Percentiles rank a stretch among this genome's conserved stretches.
phyloP scores from a whole-genome alignment of 139 green algal species.

The Auxenochlorella pyrenoidosa region DNA sequence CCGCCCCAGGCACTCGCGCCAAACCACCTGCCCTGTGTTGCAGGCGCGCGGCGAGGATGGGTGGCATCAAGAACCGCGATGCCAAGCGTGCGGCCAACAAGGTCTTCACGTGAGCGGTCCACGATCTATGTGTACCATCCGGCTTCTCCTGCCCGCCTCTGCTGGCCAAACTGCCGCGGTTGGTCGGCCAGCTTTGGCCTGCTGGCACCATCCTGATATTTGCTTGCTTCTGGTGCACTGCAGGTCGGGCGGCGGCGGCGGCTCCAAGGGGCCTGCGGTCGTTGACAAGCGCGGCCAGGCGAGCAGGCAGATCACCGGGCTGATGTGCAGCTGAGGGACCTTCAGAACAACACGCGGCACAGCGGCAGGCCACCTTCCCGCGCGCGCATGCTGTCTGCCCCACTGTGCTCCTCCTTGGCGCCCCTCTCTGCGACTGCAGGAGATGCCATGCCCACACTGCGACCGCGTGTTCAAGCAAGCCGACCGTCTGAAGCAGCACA shows the following conservation, averaged over 20 bases:
- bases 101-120: constrained; percentile 38
- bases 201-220: not conserved
- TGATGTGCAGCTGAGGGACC: too few species aligned
- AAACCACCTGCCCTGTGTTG: not conserved
- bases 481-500: constrained; percentile 68
- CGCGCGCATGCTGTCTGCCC: too few species aligned
- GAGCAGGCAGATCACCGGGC: too few species aligned
- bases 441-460: constrained; percentile 88
- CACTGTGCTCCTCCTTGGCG: too few species aligned
- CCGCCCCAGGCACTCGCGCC: not conserved
- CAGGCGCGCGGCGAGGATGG: constrained; percentile 12
- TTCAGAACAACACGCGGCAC: too few species aligned
- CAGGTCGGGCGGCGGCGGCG: constrained; percentile 78
- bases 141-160: too few species aligned
- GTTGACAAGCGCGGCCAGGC: constrained; percentile 86
- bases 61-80: constrained; percentile 48
- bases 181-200: too few species aligned
- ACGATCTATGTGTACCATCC: too few species aligned
- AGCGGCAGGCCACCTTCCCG: too few species aligned
- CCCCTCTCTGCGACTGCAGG: not conserved
- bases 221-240: not conserved
- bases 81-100: constrained; percentile 42
- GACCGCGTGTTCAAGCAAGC: constrained; percentile 87
- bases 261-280: constrained; percentile 79
- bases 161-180: not conserved